A percentile compares a stretch with the other conserved stretches of the same genome.
These are phyloP conservation scores for Trametopsis cervina DNA, from an alignment of 768 basidiomycete species.

Conservation along the genomic window DNA sequence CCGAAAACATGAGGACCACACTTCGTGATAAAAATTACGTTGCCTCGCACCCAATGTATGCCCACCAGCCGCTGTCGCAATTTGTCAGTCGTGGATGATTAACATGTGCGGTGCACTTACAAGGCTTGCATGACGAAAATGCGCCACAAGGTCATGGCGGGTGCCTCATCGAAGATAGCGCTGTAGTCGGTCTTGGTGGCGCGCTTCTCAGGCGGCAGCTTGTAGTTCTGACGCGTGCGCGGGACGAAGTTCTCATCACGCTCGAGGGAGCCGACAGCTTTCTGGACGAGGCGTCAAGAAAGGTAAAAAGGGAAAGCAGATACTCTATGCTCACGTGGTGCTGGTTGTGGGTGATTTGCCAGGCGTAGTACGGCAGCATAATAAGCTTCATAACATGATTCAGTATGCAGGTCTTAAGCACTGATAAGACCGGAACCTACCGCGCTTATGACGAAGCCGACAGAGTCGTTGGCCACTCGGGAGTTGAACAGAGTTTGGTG, in stretches of 20 bases:
- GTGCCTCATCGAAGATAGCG: slow-evolving; percentile 26
- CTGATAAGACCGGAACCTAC: slow-evolving; percentile 13
- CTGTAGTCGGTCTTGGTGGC: slow-evolving; percentile 21
- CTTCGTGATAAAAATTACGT: no score
- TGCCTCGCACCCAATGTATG: slow-evolving; percentile 20
- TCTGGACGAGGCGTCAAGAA: slow-evolving; percentile 12
- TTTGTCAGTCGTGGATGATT: not conserved
- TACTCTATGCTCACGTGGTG: slow-evolving; percentile 26
- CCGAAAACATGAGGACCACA: no score
- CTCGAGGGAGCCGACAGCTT: slow-evolving; percentile 23
- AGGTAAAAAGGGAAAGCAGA: no score
- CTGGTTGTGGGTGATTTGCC: slow-evolving; percentile 23
- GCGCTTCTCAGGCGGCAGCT: slow-evolving; percentile 20
- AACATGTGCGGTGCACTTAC: slow-evolving; percentile 10
- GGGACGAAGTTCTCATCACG: slow-evolving; percentile 27
- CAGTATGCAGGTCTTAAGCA: no score
- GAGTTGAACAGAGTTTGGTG: slow-evolving; percentile 22
- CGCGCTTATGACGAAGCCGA: slow-evolving; percentile 24
- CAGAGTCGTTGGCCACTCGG: slow-evolving; percentile 21
- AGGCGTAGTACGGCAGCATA: slow-evolving; percentile 25
- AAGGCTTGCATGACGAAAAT: slow-evolving; percentile 24
- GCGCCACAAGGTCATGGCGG: slow-evolving; percentile 20
- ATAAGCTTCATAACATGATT: slow-evolving; percentile 19
- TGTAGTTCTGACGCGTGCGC: slow-evolving; percentile 18
- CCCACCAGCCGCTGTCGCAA: slow-evolving; percentile 20